A percentile compares a stretch with the other conserved stretches of the same genome.
These are phyloP conservation scores for Suhomyces pyralidae DNA, from an alignment of 805 yeast species.

Conservation along the genomic window DNA sequence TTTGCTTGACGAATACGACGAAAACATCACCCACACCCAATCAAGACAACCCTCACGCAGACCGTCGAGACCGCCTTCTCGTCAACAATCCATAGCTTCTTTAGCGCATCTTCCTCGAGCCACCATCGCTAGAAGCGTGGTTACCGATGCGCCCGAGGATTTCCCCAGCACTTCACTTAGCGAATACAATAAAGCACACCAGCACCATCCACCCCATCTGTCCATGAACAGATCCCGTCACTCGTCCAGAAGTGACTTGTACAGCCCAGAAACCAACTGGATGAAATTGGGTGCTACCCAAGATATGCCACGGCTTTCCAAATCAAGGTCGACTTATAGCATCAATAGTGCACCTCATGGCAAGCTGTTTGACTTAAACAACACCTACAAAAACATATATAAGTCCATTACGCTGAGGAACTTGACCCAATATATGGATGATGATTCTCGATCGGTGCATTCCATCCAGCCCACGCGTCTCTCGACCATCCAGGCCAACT, in stretches of 20 bases:
- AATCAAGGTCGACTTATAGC: constrained; percentile 24
- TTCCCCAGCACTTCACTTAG: constrained; percentile 37
- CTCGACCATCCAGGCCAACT: neutral
- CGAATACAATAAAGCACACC: constrained; percentile 29
- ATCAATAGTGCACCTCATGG: constrained; percentile 14
- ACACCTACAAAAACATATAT: constrained; percentile 34
- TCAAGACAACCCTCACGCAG: constrained; percentile 29
- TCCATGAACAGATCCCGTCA: constrained; percentile 17
- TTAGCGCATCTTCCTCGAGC: neutral
- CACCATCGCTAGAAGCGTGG: constrained; percentile 4
- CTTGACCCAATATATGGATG: constrained; percentile 17
- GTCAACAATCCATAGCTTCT: constrained; percentile 1
- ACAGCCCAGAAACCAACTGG: constrained; percentile 48
- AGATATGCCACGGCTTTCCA: constrained; percentile 7
- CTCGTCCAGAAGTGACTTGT: constrained; percentile 40
- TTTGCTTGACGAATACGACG: constrained; percentile 43
- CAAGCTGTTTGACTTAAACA: constrained; percentile 20
- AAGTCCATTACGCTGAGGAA: constrained; percentile 35
- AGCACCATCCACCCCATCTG: constrained; percentile 8
- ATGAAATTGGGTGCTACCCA: constrained; percentile 35
- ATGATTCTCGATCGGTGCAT: constrained; percentile 12
- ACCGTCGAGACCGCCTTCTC: constrained; percentile 14
- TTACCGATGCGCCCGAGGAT: constrained; percentile 12
- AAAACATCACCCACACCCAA: constrained; percentile 31
- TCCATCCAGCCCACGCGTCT: constrained; percentile 14